phyloP scores from a whole-genome alignment of 2,329 filamentous ascomycete species.

The Arthrobotrys entomopaga region DNA sequence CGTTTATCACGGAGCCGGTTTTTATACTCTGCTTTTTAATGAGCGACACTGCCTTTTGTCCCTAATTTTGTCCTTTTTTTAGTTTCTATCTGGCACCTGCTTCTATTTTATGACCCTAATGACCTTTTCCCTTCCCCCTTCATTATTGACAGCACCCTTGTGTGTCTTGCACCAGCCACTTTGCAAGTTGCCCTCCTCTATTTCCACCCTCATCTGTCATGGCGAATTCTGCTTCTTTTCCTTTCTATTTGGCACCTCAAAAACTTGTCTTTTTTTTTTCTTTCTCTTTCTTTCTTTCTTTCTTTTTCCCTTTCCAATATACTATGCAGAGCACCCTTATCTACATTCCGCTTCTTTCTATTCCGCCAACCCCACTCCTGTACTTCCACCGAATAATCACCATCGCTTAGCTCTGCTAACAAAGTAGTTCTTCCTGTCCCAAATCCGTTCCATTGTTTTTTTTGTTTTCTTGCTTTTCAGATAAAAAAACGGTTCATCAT shows the following conservation, averaged over 20 bases:
- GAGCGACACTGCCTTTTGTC: conserved; percentile 25
- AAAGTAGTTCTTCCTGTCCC: not conserved
- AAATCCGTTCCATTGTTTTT: conserved; percentile 13
- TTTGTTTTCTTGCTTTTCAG: conserved; percentile 10
- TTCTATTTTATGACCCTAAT: conserved; percentile 48
- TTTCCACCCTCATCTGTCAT: conserved; percentile 2
- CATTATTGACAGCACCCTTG: conserved; percentile 22
- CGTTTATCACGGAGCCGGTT: conserved; percentile 50
- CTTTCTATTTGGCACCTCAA: not conserved
- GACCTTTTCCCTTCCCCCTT: conserved; percentile 18
- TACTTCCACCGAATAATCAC: conserved; percentile 26
- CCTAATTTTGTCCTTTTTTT: conserved; percentile 25
- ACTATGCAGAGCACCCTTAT: not conserved
- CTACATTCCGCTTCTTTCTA: conserved; percentile 13
- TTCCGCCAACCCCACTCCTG: conserved; percentile 6
- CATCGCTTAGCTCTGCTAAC: conserved; percentile 24
- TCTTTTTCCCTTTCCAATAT: not conserved
- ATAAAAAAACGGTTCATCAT: conserved; percentile 26
- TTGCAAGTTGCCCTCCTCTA: conserved; percentile 9
- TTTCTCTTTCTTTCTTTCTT: not conserved
- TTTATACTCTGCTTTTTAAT: conserved; percentile 31
- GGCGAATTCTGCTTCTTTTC: conserved; percentile 19
- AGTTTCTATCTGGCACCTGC: conserved; percentile 8
- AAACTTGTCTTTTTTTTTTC: conserved; percentile 6
- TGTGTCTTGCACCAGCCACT: conserved; percentile 22